Conservation (phyloP, 495 filamentous ascomycete genomes). For the Pseudotulostoma volvatum region DNA sequence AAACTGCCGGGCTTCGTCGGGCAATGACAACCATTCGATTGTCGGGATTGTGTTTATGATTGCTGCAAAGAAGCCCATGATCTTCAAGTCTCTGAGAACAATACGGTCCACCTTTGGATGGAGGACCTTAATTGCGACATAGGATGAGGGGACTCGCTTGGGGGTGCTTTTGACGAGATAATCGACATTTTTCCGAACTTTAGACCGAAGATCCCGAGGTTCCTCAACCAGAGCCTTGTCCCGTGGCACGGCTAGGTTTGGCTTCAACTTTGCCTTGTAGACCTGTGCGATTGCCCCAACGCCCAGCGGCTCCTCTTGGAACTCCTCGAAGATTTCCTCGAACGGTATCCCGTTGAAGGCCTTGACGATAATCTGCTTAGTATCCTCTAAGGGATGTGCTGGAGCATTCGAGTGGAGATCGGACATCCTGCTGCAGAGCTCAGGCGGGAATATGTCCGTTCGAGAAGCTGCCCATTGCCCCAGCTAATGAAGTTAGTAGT, state of each 20-base stretch:
- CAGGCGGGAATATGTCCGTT: constrained; percentile 90
- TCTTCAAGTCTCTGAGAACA: constrained; percentile 74
- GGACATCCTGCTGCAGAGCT: constrained; percentile 88
- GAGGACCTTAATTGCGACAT: constrained; percentile 93
- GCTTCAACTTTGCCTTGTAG: constrained; percentile 86
- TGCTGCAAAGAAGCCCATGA: constrained; percentile 86
- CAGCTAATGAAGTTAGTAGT: too few relatives aligned
- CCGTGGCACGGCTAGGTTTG: constrained; percentile 48
- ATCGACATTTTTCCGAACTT: constrained; percentile 68
- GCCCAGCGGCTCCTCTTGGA: constrained; percentile 76
- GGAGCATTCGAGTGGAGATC: constrained; percentile 88
- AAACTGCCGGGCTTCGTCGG: constrained; percentile 86
- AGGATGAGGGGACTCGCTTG: constrained; percentile 70
- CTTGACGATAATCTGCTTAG: constrained; percentile 57
- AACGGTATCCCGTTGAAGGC: constrained; percentile 72
- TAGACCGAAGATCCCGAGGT: constrained; percentile 40
- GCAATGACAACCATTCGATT: constrained; percentile 93
- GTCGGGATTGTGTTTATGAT: constrained; percentile 78
- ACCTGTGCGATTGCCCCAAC: constrained; percentile 97
- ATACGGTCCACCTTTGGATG: constrained; percentile 82
- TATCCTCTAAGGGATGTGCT: constrained; percentile 68
- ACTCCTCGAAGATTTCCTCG: constrained; percentile 93
- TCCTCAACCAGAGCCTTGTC: constrained; percentile 36
- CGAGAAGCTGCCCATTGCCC: constrained; percentile 98
- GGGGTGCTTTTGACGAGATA: constrained; percentile 72